These are phyloP conservation scores for Podaxis pistillaris DNA, from an alignment of 768 basidiomycete genomes.

Conservation along the genomic window DNA sequence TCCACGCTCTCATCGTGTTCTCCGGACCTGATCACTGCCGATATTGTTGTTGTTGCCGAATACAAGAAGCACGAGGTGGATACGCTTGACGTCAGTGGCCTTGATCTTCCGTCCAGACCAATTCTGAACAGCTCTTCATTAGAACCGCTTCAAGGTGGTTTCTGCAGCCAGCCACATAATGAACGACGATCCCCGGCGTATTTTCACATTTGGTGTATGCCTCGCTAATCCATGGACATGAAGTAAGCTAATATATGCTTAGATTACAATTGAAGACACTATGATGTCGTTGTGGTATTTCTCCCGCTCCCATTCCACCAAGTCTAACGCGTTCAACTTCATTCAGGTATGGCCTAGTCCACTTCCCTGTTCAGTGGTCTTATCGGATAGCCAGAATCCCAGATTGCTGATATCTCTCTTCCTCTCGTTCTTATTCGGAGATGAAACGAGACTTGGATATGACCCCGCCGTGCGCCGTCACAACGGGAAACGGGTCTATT, in stretches of 20 bases:
- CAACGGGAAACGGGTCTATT: not conserved
- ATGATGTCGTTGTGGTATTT: conserved; percentile 12
- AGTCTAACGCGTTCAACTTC: conserved; percentile 1
- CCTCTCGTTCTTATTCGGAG: conserved; percentile 3
- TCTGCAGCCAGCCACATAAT: conserved; percentile 19
- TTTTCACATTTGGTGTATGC: conserved; percentile 21
- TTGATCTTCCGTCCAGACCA: not conserved
- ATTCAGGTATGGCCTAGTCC: not conserved
- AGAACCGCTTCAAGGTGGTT: conserved; percentile 13
- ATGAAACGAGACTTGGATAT: not conserved
- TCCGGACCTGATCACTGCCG: not conserved
- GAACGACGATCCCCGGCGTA: conserved; percentile 24
- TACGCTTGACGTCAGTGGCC: not conserved
- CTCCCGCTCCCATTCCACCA: conserved; percentile 10
- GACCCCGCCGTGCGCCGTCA: not conserved
- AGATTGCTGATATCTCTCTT: not conserved
- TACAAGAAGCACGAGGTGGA: not conserved
- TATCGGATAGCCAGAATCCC: not conserved
- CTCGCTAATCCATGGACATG: not conserved
- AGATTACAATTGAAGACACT: conserved; percentile 13
- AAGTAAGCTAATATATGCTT: not conserved
- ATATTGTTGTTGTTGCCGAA: not conserved
- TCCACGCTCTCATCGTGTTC: too few relatives aligned
- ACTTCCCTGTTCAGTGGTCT: not conserved
- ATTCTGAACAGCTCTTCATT: not conserved